A percentile compares a stretch with the other conserved stretches of the same genome.
Conservation (phyloP, 371 early-diverging fungal genomes). For the Amoeboaphelidium protococcarum region DNA sequence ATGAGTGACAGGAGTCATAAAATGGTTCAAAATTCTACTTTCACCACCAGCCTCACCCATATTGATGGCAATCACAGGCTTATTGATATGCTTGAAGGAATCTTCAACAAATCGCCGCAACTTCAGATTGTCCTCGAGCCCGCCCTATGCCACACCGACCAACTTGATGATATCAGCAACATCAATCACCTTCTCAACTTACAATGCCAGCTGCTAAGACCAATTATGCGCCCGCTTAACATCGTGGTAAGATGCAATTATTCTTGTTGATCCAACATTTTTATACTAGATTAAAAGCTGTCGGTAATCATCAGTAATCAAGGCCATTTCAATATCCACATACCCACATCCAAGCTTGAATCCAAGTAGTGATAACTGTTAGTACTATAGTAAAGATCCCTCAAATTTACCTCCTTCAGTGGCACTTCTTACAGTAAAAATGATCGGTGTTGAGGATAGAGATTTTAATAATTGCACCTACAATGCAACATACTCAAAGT, state of each 20-base stretch:
- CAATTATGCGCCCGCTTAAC: constrained; percentile 28
- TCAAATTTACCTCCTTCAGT: constrained; percentile 67
- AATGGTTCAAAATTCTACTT: constrained; percentile 55
- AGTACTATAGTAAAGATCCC: constrained; percentile 18
- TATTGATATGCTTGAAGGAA: no score
- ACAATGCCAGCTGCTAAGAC: no score
- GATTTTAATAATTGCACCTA: constrained; percentile 38
- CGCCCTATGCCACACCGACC: constrained; percentile 46
- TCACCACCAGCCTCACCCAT: constrained; percentile 73
- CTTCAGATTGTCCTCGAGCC: no score
- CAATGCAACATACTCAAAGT: constrained; percentile 34
- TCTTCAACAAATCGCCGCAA: constrained; percentile 1
- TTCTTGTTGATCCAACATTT: constrained; percentile 26
- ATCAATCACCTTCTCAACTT: neutral
- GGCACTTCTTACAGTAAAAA: constrained; percentile 69
- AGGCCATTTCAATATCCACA: constrained; percentile 57
- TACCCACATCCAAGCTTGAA: constrained; percentile 73
- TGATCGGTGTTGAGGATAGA: constrained; percentile 54
- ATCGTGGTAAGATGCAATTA: constrained; percentile 84
- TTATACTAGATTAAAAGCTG: constrained; percentile 18
- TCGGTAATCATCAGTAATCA: constrained; percentile 6
- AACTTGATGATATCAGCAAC: constrained; percentile 56
- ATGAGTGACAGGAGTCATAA: constrained; percentile 80
- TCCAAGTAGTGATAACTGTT: constrained; percentile 29
- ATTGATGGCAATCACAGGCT: constrained; percentile 67